These are phyloP conservation scores for Pelargonium nanum DNA, from an alignment of 345 rosid genomes.

Conservation along the genomic window DNA sequence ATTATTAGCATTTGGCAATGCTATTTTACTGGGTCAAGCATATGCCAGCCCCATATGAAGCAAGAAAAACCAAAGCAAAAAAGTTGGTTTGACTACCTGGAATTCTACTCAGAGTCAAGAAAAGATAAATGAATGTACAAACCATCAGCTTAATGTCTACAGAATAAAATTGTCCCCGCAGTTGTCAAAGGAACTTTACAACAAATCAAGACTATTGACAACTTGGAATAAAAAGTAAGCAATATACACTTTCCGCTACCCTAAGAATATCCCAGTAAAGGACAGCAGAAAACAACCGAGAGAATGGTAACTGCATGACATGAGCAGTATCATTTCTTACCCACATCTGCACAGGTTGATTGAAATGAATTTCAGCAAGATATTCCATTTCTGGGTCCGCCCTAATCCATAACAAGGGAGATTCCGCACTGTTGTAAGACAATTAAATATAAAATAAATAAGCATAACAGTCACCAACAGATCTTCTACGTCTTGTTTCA, in stretches of 20 bases:
- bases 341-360: slow-evolving; percentile 99
- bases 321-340: slow-evolving; percentile 33
- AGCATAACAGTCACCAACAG: not conserved
- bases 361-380: slow-evolving; percentile 87
- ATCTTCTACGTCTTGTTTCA: slow-evolving; percentile 8
- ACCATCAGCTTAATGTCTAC: not conserved
- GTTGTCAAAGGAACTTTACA: no score
- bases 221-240: not conserved
- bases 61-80: not conserved
- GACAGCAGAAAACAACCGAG: not conserved
- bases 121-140: not conserved
- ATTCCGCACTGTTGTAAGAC: slow-evolving; percentile 59
- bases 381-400: slow-evolving; percentile 99
- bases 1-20: not conserved
- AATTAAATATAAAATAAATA: slow-evolving; percentile 4
- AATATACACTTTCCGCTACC: not conserved
- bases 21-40: not conserved
- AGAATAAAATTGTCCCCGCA: not conserved
- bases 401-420: slow-evolving; percentile 90
- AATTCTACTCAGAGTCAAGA: not conserved
- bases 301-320: not conserved
- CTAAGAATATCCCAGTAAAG: no score
- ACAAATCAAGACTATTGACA: not conserved
- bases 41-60: not conserved
- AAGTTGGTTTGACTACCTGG: not conserved